Conservation (phyloP, 2,329 filamentous ascomycete species). For the Beauveria rudraprayagi region DNA sequence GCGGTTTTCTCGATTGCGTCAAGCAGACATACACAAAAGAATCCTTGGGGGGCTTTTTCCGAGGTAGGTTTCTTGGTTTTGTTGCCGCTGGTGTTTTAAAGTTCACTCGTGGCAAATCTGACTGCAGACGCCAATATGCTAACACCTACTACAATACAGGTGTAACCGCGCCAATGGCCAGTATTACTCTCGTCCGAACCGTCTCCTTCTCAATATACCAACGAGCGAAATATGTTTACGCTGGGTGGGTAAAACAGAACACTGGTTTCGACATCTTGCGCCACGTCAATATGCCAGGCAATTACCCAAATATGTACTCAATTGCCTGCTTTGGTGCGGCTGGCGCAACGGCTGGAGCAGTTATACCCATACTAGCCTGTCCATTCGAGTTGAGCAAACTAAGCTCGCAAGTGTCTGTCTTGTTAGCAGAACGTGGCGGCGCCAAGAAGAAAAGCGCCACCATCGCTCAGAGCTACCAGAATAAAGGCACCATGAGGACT, state of each 20-base stretch:
- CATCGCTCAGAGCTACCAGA: constrained; percentile 62
- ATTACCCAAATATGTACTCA: constrained; percentile 65
- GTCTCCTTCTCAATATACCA: constrained; percentile 76
- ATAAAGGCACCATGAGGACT: constrained; percentile 69
- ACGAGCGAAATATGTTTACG: constrained; percentile 65
- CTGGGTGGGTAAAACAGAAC: constrained; percentile 60
- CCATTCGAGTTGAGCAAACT: constrained; percentile 88
- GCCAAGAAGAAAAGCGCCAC: constrained; percentile 41
- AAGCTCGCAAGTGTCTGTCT: constrained; percentile 74
- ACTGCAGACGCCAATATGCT: neutral
- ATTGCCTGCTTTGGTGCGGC: constrained; percentile 69
- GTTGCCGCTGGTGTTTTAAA: neutral
- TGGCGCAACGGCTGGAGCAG: constrained; percentile 70
- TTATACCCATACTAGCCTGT: constrained; percentile 74
- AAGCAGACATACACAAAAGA: constrained; percentile 68
- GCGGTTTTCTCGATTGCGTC: constrained; percentile 66
- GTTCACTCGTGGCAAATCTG: neutral
- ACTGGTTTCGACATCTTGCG: constrained; percentile 62
- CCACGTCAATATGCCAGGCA: constrained; percentile 62
- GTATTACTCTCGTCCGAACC: constrained; percentile 68
- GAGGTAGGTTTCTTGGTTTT: constrained; percentile 44
- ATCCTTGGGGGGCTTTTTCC: constrained; percentile 68
- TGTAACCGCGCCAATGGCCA: constrained; percentile 71
- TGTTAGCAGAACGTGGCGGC: constrained; percentile 49
- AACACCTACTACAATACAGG: constrained; percentile 34